Conservation (phyloP, 176 grass and related monocot species). For the Areca catechu region DNA sequence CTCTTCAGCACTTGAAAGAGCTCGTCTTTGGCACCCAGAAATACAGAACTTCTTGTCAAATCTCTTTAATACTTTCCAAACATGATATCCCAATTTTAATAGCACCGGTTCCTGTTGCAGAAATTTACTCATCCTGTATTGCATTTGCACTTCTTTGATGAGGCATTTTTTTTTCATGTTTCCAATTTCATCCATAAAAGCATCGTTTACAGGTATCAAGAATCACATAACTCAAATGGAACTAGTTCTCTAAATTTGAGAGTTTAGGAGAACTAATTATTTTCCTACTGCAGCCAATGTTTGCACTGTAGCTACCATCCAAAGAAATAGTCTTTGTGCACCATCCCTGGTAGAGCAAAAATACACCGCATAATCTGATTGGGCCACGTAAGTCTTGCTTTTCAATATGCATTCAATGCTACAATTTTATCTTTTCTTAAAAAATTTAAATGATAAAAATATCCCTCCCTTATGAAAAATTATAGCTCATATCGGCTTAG, state of each 20-base stretch:
- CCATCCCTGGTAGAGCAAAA: no score
- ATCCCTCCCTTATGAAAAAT: no score
- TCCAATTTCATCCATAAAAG: constrained; percentile 18
- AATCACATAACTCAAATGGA: constrained; percentile 55
- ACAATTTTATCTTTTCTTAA: no score
- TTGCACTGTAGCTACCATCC: constrained; percentile 67
- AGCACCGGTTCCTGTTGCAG: constrained; percentile 30
- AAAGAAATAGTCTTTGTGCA: no score
- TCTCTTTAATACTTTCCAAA: constrained; percentile 59
- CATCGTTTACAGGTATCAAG: constrained; percentile 29
- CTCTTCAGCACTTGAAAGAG: constrained; percentile 65
- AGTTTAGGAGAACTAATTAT: constrained; percentile 50
- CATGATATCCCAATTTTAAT: constrained; percentile 43
- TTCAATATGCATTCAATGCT: no score
- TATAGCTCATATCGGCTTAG: no score
- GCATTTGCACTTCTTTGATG: constrained; percentile 16
- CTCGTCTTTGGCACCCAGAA: constrained; percentile 83
- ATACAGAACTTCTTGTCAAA: constrained; percentile 79
- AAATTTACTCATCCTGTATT: constrained; percentile 26
- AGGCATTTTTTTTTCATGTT: constrained; percentile 5
- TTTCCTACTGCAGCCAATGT: constrained; percentile 61
- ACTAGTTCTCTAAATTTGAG: constrained; percentile 57
- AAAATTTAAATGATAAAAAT: no score
- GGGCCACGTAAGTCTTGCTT: no score
- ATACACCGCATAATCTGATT: no score